These are phyloP conservation scores for Wickerhamomyces canadensis DNA, from an alignment of 805 yeast genomes.

Conservation along the genomic window DNA sequence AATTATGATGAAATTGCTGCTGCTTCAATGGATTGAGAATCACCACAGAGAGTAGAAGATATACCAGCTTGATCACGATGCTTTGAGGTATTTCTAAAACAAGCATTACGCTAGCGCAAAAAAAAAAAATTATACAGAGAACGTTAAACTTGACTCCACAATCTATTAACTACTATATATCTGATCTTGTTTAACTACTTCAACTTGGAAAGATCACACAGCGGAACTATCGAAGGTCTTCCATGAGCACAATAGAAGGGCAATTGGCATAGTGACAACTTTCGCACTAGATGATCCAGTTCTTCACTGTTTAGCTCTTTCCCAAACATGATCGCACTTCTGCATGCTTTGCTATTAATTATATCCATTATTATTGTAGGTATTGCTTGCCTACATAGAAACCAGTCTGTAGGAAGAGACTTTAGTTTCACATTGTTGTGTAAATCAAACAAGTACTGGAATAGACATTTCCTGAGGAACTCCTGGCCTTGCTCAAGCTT, in stretches of 20 bases:
- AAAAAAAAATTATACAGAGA: too few relatives aligned
- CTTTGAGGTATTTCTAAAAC: too few relatives aligned
- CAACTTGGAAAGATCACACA: conserved; percentile 23
- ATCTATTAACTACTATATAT: too few relatives aligned
- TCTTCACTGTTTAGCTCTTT: conserved; percentile 37
- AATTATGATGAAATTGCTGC: too few relatives aligned
- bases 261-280: conserved; percentile 41
- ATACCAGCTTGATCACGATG: too few relatives aligned
- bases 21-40: too few relatives aligned
- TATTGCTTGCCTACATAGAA: conserved; percentile 32
- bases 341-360: conserved; percentile 59
- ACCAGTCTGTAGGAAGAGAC: conserved; percentile 28
- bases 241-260: conserved; percentile 90
- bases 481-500: conserved; percentile 26
- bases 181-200: too few relatives aligned
- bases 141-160: too few relatives aligned
- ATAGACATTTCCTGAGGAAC: conserved; percentile 32
- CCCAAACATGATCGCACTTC: conserved; percentile 71
- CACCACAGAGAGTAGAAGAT: too few relatives aligned
- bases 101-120: too few relatives aligned
- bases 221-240: conserved; percentile 64
- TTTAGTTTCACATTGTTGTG: conserved; percentile 25
- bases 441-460: conserved; percentile 42
- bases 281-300: conserved; percentile 38
- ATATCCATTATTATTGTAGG: conserved; percentile 48